Evolutionary conservation across 2,329 filamentous ascomycete genomes (phyloP).

Genomic region (Alternaria triticina): DNA sequence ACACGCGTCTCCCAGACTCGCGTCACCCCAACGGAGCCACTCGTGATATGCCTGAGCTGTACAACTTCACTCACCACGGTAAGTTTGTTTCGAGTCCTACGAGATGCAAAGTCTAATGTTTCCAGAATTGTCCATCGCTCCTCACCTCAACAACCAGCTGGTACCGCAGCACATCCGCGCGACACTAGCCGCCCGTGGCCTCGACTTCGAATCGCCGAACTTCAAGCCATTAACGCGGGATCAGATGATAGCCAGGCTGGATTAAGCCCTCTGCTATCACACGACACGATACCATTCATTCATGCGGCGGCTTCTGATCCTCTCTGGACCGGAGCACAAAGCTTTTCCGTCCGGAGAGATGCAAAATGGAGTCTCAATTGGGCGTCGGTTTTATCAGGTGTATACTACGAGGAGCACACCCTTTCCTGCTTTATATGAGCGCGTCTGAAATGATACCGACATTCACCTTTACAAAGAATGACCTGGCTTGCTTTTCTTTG

Average conservation of each 20-base stretch:
- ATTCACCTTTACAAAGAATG: slow-evolving; percentile 44
- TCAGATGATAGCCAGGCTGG: slow-evolving; percentile 96
- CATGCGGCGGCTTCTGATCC: slow-evolving; percentile 44
- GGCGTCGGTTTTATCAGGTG: slow-evolving; percentile 44
- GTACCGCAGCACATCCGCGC: slow-evolving; percentile 83
- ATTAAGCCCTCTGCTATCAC: slow-evolving; percentile 61
- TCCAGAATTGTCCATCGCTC: slow-evolving; percentile 92
- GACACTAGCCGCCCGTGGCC: slow-evolving; percentile 74
- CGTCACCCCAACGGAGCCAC: slow-evolving; percentile 81
- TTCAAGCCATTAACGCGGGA: slow-evolving; percentile 90
- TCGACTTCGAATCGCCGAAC: slow-evolving; percentile 82
- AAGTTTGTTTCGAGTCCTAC: slow-evolving; percentile 48
- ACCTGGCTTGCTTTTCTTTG: slow-evolving; percentile 43
- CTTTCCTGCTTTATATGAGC: slow-evolving; percentile 45
- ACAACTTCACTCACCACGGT: slow-evolving; percentile 96
- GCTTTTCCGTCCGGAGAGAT: slow-evolving; percentile 40
- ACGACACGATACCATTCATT: slow-evolving; percentile 51
- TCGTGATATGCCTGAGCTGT: slow-evolving; percentile 84
- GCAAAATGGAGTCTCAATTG: slow-evolving; percentile 46
- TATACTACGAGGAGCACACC: slow-evolving; percentile 44
- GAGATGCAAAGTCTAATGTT: slow-evolving; percentile 16
- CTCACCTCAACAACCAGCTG: slow-evolving; percentile 83
- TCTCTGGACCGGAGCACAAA: slow-evolving; percentile 41
- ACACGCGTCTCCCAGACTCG: slow-evolving; percentile 89
- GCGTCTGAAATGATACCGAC: slow-evolving; percentile 49